Percentiles rank a stretch among this genome's conserved stretches.
phyloP scores from a whole-genome alignment of 768 basidiomycete genomes.

The Serendipita vermifera region DNA sequence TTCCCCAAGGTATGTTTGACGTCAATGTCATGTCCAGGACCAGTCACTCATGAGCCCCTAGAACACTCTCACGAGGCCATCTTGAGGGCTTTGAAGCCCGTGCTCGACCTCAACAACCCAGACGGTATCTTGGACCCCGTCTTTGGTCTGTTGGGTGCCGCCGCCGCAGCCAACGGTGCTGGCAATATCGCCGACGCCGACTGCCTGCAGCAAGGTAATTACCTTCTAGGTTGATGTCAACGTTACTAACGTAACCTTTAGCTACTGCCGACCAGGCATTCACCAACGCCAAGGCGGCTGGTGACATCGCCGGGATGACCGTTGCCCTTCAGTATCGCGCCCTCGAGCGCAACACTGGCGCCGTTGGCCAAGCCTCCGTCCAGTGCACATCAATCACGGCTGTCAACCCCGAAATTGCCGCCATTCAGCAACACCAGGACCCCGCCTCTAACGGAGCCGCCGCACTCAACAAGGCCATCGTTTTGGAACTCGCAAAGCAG shows the following conservation, averaged over 20 bases:
- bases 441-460: conserved; percentile 47
- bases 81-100: conserved; percentile 37
- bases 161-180: conserved; percentile 42
- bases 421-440: conserved; percentile 52
- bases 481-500: conserved; percentile 48
- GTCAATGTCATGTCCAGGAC: too few relatives aligned
- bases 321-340: conserved; percentile 50
- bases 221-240: conserved; percentile 12
- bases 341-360: conserved; percentile 50
- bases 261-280: conserved; percentile 56
- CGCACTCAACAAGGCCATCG: conserved; percentile 49
- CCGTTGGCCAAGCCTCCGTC: conserved; percentile 34
- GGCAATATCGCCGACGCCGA: conserved; percentile 44
- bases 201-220: conserved; percentile 41
- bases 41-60: too few relatives aligned
- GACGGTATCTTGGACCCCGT: conserved; percentile 45
- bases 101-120: conserved; percentile 44
- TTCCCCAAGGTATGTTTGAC: conserved; percentile 42
- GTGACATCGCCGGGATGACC: conserved; percentile 42
- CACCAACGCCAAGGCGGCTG: conserved; percentile 54
- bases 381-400: conserved; percentile 44
- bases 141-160: conserved; percentile 47
- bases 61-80: conserved; percentile 55
- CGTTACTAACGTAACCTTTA: not conserved
- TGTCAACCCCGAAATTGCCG: conserved; percentile 52